Base-by-base conservation (phyloP, 345 rosid genomes). In the Psidium friedrichsthalianum region DNA sequence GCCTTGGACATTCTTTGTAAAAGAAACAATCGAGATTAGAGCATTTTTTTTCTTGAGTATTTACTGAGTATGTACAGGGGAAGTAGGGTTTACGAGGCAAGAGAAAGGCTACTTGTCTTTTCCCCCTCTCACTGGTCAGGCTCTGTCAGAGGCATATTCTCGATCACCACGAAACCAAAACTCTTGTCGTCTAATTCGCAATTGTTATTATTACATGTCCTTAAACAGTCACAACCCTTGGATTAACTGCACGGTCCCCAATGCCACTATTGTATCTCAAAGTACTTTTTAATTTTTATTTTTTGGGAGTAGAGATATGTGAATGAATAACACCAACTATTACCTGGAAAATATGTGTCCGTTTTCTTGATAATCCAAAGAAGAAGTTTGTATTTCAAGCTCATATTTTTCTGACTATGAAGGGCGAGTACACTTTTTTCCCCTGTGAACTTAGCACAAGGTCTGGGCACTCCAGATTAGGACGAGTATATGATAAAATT, bases 121-220 rank as follows among this genome's bases (percentile, higher is more conserved):
- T 56, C 42, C 57, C 32, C 44, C 54, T 84, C 86, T 51, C 84
- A 85, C 83, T 84, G 49, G 59, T 85, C 87, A 84, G 92, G 82
- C 51, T 74, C 91, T 86, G 90, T 54, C 87, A 80, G 87, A 57
- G 89, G 89, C 91, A 87, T 89, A 87, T 86, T 89, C 91, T 87
- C 84, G 51, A 82, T 56, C 44, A 64, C 86, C 88, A 85, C 83
- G 82, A 49, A 61, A 42, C 32, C 56, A 51, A 44, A 58, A 21
- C 2, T 69, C 25, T 29, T 47, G 13, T 51, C 49, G 49, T 51
- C 57, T 74, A 13, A 82, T 53, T 69, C 44, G 78, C 13, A 69
- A 69, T 69, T 40, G 32, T 69, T 40, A 69, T 69, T 32, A 36
- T 36, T 36, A 64, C 47, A 69, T 18, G 47, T 32, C 78, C 47